Conservation (phyloP, 2,329 filamentous ascomycete species). For the Apiospora malaysiana region DNA sequence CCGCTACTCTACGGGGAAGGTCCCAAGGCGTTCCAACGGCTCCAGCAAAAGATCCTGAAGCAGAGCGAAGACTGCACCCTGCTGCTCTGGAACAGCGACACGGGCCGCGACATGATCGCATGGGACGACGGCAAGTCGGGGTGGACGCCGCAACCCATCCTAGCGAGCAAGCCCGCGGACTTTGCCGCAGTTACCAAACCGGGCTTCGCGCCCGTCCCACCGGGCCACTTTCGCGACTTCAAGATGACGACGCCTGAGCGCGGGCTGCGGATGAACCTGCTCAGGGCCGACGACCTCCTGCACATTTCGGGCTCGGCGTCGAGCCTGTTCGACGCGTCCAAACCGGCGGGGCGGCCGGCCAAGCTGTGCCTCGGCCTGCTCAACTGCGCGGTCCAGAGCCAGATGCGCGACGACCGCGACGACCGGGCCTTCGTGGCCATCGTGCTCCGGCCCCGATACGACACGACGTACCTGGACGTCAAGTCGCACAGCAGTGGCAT, state of each 20-base stretch:
- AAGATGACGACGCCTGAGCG: not conserved
- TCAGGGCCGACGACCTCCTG: not conserved
- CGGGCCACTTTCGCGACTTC: not conserved
- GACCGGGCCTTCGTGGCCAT: not conserved
- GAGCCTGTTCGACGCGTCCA: not conserved
- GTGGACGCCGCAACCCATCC: not conserved
- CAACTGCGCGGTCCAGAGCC: not conserved
- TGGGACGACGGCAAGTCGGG: not conserved
- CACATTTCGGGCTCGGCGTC: not conserved
- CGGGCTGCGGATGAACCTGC: not conserved
- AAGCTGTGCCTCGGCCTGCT: not conserved
- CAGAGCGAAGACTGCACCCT: not conserved
- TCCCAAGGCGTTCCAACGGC: slow-evolving; percentile 34
- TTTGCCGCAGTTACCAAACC: not conserved
- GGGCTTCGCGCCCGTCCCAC: not conserved
- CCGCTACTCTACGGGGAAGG: slow-evolving; percentile 42
- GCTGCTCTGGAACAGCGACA: not conserved
- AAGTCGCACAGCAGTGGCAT: not conserved
- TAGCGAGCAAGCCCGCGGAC: not conserved
- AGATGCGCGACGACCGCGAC: not conserved
- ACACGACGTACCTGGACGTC: not conserved
- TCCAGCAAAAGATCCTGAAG: slow-evolving; percentile 32
- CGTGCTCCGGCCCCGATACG: not conserved
- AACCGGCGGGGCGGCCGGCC: not conserved
- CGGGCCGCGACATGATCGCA: not conserved